These are phyloP conservation scores for Albophoma yamanashiensis DNA, from an alignment of 2,329 filamentous ascomycete genomes.

Conservation along the genomic window DNA sequence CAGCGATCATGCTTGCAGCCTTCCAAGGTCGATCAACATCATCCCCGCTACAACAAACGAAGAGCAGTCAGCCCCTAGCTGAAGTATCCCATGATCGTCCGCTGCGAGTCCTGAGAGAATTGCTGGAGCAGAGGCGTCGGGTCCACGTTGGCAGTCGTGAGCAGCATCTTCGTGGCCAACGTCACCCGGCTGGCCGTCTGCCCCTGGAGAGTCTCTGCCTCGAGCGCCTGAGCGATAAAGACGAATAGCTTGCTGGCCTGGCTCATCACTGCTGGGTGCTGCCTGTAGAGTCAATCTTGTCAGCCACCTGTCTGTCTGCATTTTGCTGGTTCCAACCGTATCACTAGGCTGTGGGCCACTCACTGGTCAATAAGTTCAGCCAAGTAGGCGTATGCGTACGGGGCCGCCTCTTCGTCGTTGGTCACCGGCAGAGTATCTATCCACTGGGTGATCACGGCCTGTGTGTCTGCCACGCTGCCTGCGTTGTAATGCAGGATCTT, in stretches of 20 bases:
- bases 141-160: conserved; percentile 64
- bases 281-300: conserved; percentile 40
- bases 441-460: conserved; percentile 76
- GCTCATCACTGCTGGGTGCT: conserved; percentile 69
- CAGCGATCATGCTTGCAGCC: background rate
- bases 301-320: conserved; percentile 8
- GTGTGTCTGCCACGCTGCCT: conserved; percentile 61
- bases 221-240: conserved; percentile 77
- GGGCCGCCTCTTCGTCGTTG: conserved; percentile 94
- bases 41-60: background rate
- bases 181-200: conserved; percentile 71
- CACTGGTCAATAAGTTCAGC: conserved; percentile 90
- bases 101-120: conserved; percentile 71
- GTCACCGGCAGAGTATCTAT: conserved; percentile 81
- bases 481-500: conserved; percentile 93
- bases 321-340: background rate
- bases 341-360: conserved; percentile 28
- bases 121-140: conserved; percentile 64
- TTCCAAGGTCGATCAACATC: background rate
- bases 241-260: conserved; percentile 77
- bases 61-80: conserved; percentile 30
- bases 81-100: conserved; percentile 70
- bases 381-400: conserved; percentile 89
- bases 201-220: conserved; percentile 81
- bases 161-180: conserved; percentile 64